These are phyloP conservation scores for Cubamyces sp. DNA, from an alignment of 768 basidiomycete genomes.

Conservation along the genomic window DNA sequence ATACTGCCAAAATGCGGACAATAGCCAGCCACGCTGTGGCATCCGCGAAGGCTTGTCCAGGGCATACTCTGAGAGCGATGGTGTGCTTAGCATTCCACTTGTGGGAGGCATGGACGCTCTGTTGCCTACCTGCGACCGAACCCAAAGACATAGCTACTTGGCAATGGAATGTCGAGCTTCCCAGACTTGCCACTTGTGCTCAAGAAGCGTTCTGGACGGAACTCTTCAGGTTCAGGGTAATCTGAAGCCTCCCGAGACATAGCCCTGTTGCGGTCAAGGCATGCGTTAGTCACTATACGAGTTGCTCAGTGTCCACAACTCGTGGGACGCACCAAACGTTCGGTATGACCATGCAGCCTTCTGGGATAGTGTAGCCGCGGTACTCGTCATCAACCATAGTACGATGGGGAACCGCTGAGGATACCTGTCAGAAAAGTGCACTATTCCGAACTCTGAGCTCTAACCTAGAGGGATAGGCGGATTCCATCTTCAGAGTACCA, in stretches of 20 bases:
- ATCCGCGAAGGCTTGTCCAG: slow-evolving; percentile 56
- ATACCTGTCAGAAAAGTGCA: background rate
- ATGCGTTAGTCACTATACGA: too few relatives aligned
- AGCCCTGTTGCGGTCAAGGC: slow-evolving; percentile 22
- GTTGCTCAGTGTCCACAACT: too few relatives aligned
- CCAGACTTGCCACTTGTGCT: slow-evolving; percentile 36
- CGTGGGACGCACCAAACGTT: slow-evolving; percentile 25
- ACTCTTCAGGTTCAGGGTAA: slow-evolving; percentile 49
- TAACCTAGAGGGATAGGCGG: slow-evolving; percentile 17
- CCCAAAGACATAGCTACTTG: slow-evolving; percentile 22
- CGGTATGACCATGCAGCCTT: slow-evolving; percentile 29
- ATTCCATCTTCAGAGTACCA: slow-evolving; percentile 4
- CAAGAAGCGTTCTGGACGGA: slow-evolving; percentile 48
- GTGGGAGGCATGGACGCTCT: too few relatives aligned
- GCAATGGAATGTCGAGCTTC: slow-evolving; percentile 36
- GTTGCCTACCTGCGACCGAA: slow-evolving; percentile 24
- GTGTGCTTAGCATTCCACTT: background rate
- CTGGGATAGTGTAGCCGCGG: slow-evolving; percentile 32
- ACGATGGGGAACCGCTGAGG: slow-evolving; percentile 29
- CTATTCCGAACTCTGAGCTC: background rate
- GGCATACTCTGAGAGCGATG: slow-evolving; percentile 51
- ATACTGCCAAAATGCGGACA: slow-evolving; percentile 40
- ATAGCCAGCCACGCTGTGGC: slow-evolving; percentile 48
- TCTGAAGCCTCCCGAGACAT: slow-evolving; percentile 28
- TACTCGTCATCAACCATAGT: slow-evolving; percentile 31